phyloP scores from a whole-genome alignment of 2,329 filamentous ascomycete genomes.

The Chaetomiaceae sp. region DNA sequence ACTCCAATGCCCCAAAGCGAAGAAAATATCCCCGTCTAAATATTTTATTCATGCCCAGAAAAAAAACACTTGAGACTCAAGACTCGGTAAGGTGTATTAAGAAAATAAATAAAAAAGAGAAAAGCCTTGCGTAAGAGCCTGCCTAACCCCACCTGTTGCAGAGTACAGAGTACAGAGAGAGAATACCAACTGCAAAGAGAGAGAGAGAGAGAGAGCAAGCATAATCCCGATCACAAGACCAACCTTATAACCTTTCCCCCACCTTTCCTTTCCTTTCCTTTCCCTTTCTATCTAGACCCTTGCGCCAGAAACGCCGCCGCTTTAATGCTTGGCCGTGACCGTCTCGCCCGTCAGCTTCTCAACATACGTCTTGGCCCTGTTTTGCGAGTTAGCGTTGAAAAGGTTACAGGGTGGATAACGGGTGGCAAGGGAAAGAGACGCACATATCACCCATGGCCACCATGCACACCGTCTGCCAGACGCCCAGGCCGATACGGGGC shows the following conservation, averaged over 20 bases:
- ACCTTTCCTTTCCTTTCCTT: too few relatives aligned
- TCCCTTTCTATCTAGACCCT: background rate
- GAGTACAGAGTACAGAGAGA: background rate
- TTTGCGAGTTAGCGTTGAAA: conserved; percentile 17
- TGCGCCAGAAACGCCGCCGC: conserved; percentile 15
- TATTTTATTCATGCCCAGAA: too few relatives aligned
- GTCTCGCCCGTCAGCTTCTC: conserved; percentile 61
- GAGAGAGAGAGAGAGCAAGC: too few relatives aligned
- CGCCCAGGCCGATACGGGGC: conserved; percentile 86
- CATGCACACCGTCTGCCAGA: conserved; percentile 99
- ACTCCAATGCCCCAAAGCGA: too few relatives aligned
- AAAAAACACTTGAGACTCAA: too few relatives aligned
- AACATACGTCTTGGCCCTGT: conserved; percentile 62
- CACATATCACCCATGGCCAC: conserved; percentile 97
- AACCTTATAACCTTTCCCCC: background rate
- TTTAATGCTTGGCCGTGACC: conserved; percentile 65
- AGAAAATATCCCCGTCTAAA: too few relatives aligned
- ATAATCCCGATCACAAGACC: background rate
- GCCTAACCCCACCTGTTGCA: background rate
- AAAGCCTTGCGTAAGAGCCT: background rate
- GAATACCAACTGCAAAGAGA: background rate
- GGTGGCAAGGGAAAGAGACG: conserved; percentile 39
- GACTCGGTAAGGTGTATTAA: too few relatives aligned
- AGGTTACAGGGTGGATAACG: conserved; percentile 7
- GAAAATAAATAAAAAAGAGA: too few relatives aligned